Base-by-base conservation (phyloP, 192 early-diverging fungal species). In the Mortierella hygrophila region DNA sequence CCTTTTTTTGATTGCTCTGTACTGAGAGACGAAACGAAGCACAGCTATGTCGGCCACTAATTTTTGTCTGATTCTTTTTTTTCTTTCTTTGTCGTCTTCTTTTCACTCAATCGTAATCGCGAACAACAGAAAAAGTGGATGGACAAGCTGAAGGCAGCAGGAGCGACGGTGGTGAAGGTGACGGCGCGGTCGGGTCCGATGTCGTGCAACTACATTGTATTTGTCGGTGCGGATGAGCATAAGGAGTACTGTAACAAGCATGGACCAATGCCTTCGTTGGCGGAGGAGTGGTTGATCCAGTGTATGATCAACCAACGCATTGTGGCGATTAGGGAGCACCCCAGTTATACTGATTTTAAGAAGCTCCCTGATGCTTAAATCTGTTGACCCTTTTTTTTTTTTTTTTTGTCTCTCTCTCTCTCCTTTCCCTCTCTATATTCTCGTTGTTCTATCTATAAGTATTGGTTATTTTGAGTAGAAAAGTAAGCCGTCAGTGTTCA, bases 231-330 rank as follows among this genome's bases (percentile, higher is more conserved):
- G 23, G 41, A 44, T 49, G 4, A 3, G 0, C 46, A 85, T 26
- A 9, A 72, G 35, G 7, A 35, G 10, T 85, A 74, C 29, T 73
- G 73, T 4, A 10, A 21, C 8, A 15, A 72, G 10, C 26, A 86
- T 6, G 20, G 6, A 10, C 38, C 29, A 0, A 41, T 81, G 15
- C 75, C 75, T 11, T 32, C 54, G 8, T 47, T 86, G 32, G 41
- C 78, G 16, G 6, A 63, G 9, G 84, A 86, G 26, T 86, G 84
- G 84, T 11, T 86, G 32, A 68, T 78, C 18, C 84, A 86, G 49
- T 86, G 79, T 21, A 18, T 86, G 44, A 81, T 86, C 54, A 86
- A 86, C 42, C 84, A 86, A 42, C 70, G 79, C 1, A 37, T 86
- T 21, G 23, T 86, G 38, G 41, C 79, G 5, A 78, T 86, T 26